A percentile compares a stretch with the other conserved stretches of the same genome.
Evolutionary conservation across 441 rosid species (phyloP).

Genomic region (Manihot esculenta): DNA sequence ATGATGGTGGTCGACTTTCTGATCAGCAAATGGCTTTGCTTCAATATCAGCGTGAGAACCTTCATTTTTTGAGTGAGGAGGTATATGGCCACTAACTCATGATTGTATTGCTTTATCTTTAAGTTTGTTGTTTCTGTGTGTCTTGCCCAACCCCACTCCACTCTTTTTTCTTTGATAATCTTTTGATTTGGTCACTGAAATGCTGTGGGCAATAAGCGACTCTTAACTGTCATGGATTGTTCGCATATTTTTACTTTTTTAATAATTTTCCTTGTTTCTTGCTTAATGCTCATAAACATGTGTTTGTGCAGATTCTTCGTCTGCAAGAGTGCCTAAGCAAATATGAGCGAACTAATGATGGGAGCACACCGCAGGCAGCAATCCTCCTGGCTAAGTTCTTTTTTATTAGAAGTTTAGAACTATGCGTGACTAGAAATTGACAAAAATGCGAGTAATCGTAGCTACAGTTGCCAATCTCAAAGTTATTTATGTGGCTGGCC

Average conservation of each 20-base stretch:
- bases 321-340: constrained; percentile 90
- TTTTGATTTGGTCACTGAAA: constrained; percentile 17
- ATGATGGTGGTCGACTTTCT: constrained; percentile 94
- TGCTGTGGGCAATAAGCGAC: constrained; percentile 13
- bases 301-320: constrained; percentile 68
- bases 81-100: constrained; percentile 32
- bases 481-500: constrained; percentile 9
- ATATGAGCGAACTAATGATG: constrained; percentile 80
- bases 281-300: not conserved
- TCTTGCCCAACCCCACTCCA: too few species aligned
- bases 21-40: constrained; percentile 98
- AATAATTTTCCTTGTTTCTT: constrained; percentile 6
- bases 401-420: not conserved
- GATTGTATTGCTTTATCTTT: not conserved
- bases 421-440: not conserved
- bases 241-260: constrained; percentile 4
- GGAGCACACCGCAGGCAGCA: constrained; percentile 84
- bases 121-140: not conserved
- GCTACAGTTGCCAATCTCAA: not conserved
- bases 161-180: not conserved
- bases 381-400: constrained; percentile 20
- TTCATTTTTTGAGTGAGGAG: constrained; percentile 95
- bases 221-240: constrained; percentile 1
- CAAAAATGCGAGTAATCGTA: not conserved
- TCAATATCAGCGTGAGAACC: constrained; percentile 97